phyloP scores from a whole-genome alignment of 371 early-diverging fungal species.

The Nematocida sp. region DNA sequence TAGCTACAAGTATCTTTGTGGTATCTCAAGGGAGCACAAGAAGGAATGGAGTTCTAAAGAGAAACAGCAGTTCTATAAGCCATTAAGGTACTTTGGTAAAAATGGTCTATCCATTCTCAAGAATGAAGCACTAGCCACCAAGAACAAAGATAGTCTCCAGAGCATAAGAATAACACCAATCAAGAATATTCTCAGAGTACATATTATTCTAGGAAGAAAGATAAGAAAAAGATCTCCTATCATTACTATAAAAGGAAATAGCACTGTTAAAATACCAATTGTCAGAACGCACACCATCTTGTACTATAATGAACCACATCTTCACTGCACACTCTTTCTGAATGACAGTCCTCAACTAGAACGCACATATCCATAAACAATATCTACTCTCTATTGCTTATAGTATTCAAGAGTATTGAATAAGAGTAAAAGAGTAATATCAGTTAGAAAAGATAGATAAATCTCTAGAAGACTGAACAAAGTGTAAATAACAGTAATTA shows the following conservation, averaged over 20 bases:
- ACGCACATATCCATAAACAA: too few species aligned
- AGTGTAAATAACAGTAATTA: too few species aligned
- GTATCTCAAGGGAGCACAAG: background rate
- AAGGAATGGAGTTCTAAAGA: background rate
- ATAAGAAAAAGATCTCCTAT: background rate
- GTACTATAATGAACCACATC: background rate
- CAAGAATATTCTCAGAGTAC: background rate
- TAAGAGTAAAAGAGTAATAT: too few species aligned
- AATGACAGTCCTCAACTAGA: too few species aligned
- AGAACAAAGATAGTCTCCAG: background rate
- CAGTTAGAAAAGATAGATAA: too few species aligned
- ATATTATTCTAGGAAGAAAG: slow-evolving; percentile 1
- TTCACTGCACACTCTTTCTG: too few species aligned
- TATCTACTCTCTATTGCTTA: too few species aligned
- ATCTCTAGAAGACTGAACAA: too few species aligned
- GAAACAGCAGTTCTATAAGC: background rate
- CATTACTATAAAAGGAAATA: background rate
- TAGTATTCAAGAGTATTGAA: too few species aligned
- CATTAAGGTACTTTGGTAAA: background rate
- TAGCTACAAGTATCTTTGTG: slow-evolving; percentile 6
- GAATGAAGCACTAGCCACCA: background rate
- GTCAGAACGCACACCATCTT: slow-evolving; percentile 4
- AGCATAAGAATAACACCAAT: background rate
- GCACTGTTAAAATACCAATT: background rate
- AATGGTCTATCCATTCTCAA: background rate